Base-by-base conservation (phyloP, 2,329 filamentous ascomycete species). In the Lecanoromycetidae sp. region DNA sequence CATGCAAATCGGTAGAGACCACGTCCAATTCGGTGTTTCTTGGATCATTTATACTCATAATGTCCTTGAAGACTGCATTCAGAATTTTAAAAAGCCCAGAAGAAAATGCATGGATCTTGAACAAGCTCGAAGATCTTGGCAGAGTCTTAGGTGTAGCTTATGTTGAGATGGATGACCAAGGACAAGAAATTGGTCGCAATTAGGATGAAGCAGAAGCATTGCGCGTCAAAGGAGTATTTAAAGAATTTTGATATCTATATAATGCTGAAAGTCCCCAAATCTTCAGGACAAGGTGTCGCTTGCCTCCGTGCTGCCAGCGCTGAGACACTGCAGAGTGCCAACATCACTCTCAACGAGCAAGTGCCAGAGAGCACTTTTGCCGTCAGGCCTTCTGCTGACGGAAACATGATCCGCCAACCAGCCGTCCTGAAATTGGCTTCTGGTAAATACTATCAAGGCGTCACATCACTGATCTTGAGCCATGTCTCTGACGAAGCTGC, bases 371-470 rank as follows among this genome's bases (percentile, higher is more conserved):
- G 60, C 8, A 55, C 54, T 27, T 61, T 61, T 36, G 56, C 56
- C 10, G 57, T 62, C 12, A 60, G 63, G 3, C 63, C 62, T 13
- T 55, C 58, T 13, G 57, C 60, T 22, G 65, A 66, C 50, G 58
- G 60, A 19, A 54, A 46, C 10, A 60, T 59, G 35, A 58, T 66
- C 27, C 55, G 53, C 9, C 57, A 64, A 23, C 54, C 65, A 5
- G 57, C 63, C 4, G 49, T 55, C 1, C 47, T 64, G 5, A 62
- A 66, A 42, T 57, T 61, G 17, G 54, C 55, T 13, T 54, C 52
- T 26, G 57, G 57, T 40, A 54, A 62, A 13, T 63, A 57, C 37
- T 63, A 58, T 55, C 60, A 63, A 38, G 50, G 40, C 13, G 33
- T 62, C 27, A 51, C 62, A 1, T 56, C 58, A 1, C 44, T 64